These are phyloP conservation scores for Kwoniella heveanensis DNA, from an alignment of 768 basidiomycete genomes.

Conservation along the genomic window DNA sequence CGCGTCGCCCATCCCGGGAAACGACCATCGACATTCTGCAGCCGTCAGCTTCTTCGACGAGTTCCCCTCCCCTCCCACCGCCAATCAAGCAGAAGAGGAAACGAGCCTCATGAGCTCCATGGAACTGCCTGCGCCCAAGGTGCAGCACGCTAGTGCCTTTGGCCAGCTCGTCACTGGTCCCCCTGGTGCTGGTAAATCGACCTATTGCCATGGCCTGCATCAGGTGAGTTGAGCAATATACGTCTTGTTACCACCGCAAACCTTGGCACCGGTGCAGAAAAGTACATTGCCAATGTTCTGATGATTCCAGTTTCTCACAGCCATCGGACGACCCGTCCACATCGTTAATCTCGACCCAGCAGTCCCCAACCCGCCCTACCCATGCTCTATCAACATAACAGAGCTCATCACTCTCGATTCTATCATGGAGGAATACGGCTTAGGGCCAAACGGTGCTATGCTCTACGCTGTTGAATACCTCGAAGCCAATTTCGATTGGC, in stretches of 20 bases:
- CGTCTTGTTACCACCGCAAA: not conserved
- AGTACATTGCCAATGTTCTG: slow-evolving; percentile 1
- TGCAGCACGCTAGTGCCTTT: slow-evolving; percentile 36
- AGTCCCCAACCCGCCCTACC: slow-evolving; percentile 84
- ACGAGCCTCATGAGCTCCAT: not conserved
- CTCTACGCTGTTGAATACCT: slow-evolving; percentile 96
- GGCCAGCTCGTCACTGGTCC: slow-evolving; percentile 58
- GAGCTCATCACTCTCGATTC: slow-evolving; percentile 82
- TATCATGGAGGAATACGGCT: slow-evolving; percentile 76
- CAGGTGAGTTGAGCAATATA: slow-evolving; percentile 47
- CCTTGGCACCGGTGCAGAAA: no score
- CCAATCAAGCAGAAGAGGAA: not conserved
- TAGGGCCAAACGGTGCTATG: slow-evolving; percentile 96
- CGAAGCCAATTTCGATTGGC: slow-evolving; percentile 83
- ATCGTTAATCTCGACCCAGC: slow-evolving; percentile 97
- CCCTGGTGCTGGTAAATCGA: slow-evolving; percentile 58
- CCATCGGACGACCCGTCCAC: slow-evolving; percentile 79
- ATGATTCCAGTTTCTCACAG: slow-evolving; percentile 67
- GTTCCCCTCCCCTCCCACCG: slow-evolving; percentile 22
- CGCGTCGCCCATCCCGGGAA: slow-evolving; percentile 5
- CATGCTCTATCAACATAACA: slow-evolving; percentile 81
- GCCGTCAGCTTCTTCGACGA: slow-evolving; percentile 34
- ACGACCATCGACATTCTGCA: slow-evolving; percentile 23
- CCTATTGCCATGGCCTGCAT: slow-evolving; percentile 59
- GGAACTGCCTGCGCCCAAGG: slow-evolving; percentile 7